Percentiles rank a stretch among this genome's conserved stretches.
Evolutionary conservation across 2,329 filamentous ascomycete genomes (phyloP).

Genomic region (Cordyceps farinosa): DNA sequence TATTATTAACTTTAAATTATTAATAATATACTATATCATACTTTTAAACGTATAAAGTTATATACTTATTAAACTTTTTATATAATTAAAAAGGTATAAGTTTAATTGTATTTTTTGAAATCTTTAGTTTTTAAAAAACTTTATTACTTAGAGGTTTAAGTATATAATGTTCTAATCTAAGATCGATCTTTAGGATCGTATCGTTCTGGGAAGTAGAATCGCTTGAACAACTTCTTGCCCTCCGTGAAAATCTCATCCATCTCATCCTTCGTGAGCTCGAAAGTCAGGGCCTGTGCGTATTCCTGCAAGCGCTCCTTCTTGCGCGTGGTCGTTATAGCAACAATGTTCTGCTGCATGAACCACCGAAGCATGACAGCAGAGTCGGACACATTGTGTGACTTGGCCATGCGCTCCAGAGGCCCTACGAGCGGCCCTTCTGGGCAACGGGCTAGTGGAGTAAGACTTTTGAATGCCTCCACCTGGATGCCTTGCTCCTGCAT

Average conservation of each 20-base stretch:
- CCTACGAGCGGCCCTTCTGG: conserved; percentile 1
- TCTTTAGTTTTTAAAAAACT: no score
- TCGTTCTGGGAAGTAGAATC: conserved; percentile 7
- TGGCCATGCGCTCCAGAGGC: conserved; percentile 5
- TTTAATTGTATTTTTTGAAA: no score
- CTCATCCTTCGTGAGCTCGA: conserved; percentile 3
- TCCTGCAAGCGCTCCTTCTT: conserved; percentile 8
- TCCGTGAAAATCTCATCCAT: conserved; percentile 8
- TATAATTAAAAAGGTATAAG: no score
- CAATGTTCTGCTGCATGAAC: conserved; percentile 9
- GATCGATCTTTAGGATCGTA: conserved; percentile 3
- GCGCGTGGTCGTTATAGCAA: conserved; percentile 9
- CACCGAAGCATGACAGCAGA: conserved; percentile 10
- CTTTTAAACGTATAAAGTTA: no score
- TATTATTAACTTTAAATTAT: no score
- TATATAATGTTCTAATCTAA: background rate
- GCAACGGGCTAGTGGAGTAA: conserved; percentile 16
- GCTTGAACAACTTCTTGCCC: conserved; percentile 10
- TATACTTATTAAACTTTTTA: no score
- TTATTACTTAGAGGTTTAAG: no score
- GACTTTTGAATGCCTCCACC: conserved; percentile 14
- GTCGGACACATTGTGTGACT: conserved; percentile 9
- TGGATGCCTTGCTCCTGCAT: conserved; percentile 10
- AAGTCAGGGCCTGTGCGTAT: conserved; percentile 8
- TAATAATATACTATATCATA: no score